phyloP scores from a whole-genome alignment of 768 basidiomycete species.

The Leucocoprinus sp. region DNA sequence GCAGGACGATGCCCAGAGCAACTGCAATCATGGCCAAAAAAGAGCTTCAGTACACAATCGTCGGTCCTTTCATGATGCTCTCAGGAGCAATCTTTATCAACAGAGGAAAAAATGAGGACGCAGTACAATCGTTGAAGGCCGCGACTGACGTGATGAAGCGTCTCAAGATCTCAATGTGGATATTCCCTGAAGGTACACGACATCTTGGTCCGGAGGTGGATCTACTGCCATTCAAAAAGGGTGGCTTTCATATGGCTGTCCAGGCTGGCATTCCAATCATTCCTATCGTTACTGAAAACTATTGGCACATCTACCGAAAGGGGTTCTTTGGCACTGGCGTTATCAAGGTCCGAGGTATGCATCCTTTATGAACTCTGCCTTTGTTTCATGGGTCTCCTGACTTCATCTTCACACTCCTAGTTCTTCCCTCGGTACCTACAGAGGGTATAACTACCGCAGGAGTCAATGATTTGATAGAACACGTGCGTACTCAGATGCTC shows the following conservation, averaged over 20 bases:
- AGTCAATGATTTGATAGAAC: conserved; percentile 53
- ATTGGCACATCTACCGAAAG: conserved; percentile 77
- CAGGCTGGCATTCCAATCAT: conserved; percentile 86
- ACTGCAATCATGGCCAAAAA: conserved; percentile 92
- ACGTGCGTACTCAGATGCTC: conserved; percentile 77
- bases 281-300: conserved; percentile 91
- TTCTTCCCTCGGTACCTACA: conserved; percentile 83
- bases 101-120: conserved; percentile 68
- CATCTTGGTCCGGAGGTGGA: conserved; percentile 55
- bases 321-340: conserved; percentile 69
- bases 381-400: neutral
- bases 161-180: conserved; percentile 70
- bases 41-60: conserved; percentile 75
- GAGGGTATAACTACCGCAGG: conserved; percentile 62
- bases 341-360: conserved; percentile 75
- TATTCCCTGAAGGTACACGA: conserved; percentile 96
- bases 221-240: conserved; percentile 91
- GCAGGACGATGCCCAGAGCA: conserved; percentile 72
- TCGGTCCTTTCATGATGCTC: conserved; percentile 87
- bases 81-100: conserved; percentile 90
- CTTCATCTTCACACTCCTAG: conserved; percentile 39
- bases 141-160: conserved; percentile 77
- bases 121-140: conserved; percentile 64
- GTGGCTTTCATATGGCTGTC: conserved; percentile 93
- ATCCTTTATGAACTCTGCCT: neutral